A percentile compares a stretch with the other conserved stretches of the same genome.
Evolutionary conservation across 805 yeast species (phyloP).

Genomic region (Candida peoriensis): DNA sequence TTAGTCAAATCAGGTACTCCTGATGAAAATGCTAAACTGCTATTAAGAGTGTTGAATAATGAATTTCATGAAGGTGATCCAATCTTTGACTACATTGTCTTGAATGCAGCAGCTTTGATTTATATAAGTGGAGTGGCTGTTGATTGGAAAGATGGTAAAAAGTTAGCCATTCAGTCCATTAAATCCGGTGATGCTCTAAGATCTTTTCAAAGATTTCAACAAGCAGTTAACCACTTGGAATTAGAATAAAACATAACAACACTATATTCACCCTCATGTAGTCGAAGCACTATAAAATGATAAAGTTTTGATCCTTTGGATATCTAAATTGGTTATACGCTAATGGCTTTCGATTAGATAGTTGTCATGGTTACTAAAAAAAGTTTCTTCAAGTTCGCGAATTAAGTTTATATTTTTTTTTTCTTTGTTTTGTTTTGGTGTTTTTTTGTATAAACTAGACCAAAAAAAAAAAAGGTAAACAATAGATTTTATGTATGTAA

Average conservation of each 20-base stretch:
- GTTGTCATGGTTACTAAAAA: no score
- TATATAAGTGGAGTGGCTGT: conserved; percentile 65
- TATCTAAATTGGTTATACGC: no score
- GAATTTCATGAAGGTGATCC: conserved; percentile 51
- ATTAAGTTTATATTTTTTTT: no score
- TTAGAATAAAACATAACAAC: not conserved
- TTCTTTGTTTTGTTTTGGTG: no score
- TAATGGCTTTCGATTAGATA: no score
- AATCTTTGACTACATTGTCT: conserved; percentile 79
- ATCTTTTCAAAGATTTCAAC: conserved; percentile 54
- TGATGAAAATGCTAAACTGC: conserved; percentile 64
- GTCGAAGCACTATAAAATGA: not conserved
- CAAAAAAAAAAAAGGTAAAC: no score
- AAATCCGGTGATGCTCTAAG: conserved; percentile 58
- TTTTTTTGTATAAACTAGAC: no score
- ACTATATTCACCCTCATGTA: not conserved
- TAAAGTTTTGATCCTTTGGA: conserved; percentile 4
- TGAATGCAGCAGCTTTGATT: conserved; percentile 86
- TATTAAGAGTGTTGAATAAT: conserved; percentile 39
- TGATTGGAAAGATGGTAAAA: conserved; percentile 76
- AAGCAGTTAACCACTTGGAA: conserved; percentile 15
- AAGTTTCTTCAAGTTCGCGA: no score
- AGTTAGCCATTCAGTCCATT: conserved; percentile 65
- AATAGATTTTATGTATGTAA: no score
- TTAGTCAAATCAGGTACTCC: conserved; percentile 85